These are phyloP conservation scores for Pisolithus microcarpus DNA, from an alignment of 768 basidiomycete genomes.

Conservation along the genomic window DNA sequence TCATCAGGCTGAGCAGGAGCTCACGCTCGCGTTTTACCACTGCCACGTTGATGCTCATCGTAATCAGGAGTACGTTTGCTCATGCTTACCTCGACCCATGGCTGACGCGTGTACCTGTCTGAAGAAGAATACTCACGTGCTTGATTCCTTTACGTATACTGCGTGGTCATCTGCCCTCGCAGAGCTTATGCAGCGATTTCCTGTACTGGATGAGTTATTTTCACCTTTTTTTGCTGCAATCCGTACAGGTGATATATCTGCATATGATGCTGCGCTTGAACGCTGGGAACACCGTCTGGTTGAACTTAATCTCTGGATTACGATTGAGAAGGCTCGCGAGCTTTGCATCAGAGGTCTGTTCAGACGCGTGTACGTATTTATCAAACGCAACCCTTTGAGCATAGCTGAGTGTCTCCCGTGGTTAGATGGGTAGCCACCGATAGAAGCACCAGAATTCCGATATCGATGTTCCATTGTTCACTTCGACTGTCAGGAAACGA, in stretches of 20 bases:
- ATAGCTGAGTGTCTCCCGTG: constrained; percentile 1
- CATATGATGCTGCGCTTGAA: constrained; percentile 77
- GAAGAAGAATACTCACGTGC: constrained; percentile 84
- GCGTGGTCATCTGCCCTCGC: constrained; percentile 74
- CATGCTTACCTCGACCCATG: neutral
- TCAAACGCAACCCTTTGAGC: neutral
- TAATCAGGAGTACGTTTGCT: constrained; percentile 73
- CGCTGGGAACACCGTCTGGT: constrained; percentile 65
- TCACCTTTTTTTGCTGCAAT: constrained; percentile 77
- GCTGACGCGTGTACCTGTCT: neutral
- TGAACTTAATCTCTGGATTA: constrained; percentile 81
- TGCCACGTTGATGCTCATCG: constrained; percentile 63
- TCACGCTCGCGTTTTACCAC: constrained; percentile 79
- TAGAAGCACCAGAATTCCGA: constrained; percentile 71
- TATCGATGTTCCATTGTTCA: constrained; percentile 75
- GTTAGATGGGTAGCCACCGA: constrained; percentile 75
- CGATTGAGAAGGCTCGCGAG: constrained; percentile 83
- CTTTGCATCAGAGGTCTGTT: constrained; percentile 80
- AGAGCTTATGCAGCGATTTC: constrained; percentile 65
- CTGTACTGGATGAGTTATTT: constrained; percentile 66
- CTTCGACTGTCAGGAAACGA: constrained; percentile 64
- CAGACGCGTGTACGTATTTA: constrained; percentile 54
- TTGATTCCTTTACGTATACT: constrained; percentile 85
- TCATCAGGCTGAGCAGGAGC: constrained; percentile 73
- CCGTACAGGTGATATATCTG: constrained; percentile 62